phyloP scores from a whole-genome alignment of 2,329 filamentous ascomycete species.

The Ascochyta pisi region DNA sequence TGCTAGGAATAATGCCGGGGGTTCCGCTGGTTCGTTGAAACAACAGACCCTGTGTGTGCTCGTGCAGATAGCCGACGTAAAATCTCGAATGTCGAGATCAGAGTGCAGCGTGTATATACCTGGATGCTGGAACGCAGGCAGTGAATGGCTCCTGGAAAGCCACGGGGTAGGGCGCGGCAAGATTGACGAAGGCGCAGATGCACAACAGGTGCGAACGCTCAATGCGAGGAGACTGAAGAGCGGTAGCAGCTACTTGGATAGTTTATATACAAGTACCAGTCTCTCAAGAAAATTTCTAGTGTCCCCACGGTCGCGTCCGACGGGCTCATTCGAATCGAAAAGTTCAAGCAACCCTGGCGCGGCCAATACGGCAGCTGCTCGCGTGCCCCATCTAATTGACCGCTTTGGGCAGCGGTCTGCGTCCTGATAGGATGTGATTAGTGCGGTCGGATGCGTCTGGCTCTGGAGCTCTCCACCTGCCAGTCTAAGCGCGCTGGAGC shows the following conservation, averaged over 20 bases:
- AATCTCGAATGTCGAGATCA: constrained; percentile 3
- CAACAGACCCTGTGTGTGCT: constrained; percentile 3
- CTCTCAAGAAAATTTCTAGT: constrained; percentile 31
- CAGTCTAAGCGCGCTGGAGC: background rate
- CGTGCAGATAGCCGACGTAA: constrained; percentile 1
- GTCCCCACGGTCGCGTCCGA: constrained; percentile 27
- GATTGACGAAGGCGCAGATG: constrained; percentile 9
- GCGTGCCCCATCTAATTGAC: constrained; percentile 12
- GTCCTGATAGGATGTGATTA: constrained; percentile 7
- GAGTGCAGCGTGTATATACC: constrained; percentile 8
- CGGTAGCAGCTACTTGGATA: constrained; percentile 1
- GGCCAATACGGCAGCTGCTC: constrained; percentile 11
- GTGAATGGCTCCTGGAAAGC: background rate
- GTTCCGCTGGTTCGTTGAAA: constrained; percentile 18
- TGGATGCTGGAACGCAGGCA: background rate
- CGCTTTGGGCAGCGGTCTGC: constrained; percentile 9
- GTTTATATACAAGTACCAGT: constrained; percentile 28
- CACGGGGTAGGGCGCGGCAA: constrained; percentile 4
- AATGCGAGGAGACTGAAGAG: constrained; percentile 8
- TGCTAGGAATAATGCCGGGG: constrained; percentile 26
- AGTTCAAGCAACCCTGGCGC: constrained; percentile 14
- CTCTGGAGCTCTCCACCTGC: constrained; percentile 8
- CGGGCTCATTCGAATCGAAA: constrained; percentile 18
- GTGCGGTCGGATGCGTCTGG: constrained; percentile 4
- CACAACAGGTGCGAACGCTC: constrained; percentile 15